Conservation (phyloP, 441 rosid genomes). For the Adansonia gregorii region DNA sequence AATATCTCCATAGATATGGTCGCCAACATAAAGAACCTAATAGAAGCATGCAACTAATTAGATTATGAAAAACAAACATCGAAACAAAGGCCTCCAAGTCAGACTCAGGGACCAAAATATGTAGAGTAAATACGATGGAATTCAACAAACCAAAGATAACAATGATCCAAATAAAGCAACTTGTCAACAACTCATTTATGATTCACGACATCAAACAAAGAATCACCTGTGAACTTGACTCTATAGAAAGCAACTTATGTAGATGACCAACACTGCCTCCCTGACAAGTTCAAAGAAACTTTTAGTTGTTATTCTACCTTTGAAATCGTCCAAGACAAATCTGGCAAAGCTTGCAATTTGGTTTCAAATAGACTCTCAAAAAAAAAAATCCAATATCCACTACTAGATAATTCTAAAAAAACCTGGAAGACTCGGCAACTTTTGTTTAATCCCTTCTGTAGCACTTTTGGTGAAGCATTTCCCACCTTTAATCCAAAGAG, state of each 20-base stretch:
- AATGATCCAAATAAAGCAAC: constrained; percentile 9
- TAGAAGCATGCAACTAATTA: constrained; percentile 26
- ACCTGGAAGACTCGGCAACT: constrained; percentile 82
- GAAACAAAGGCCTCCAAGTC: neutral
- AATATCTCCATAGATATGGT: constrained; percentile 98
- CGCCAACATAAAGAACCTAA: constrained; percentile 97
- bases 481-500: constrained; percentile 59
- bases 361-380: neutral
- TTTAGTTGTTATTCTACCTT: neutral
- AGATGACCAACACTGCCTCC: constrained; percentile 98
- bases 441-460: constrained; percentile 44
- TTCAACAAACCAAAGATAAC: constrained; percentile 14
- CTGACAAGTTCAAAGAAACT: constrained; percentile 36
- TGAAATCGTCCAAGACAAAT: constrained; percentile 1
- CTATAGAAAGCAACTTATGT: constrained; percentile 93
- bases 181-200: neutral
- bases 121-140: constrained; percentile 11
- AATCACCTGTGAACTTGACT: constrained; percentile 91
- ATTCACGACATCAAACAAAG: constrained; percentile 13
- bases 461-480: constrained; percentile 45
- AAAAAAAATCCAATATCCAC: neutral
- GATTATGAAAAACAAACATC: constrained; percentile 8
- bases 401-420: constrained; percentile 14
- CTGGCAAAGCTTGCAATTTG: neutral
- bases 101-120: neutral